Percentiles rank a stretch among this genome's conserved stretches.
These are phyloP conservation scores for Solanum sejunctum DNA, from an alignment of 257 asterid species.

Conservation along the genomic window DNA sequence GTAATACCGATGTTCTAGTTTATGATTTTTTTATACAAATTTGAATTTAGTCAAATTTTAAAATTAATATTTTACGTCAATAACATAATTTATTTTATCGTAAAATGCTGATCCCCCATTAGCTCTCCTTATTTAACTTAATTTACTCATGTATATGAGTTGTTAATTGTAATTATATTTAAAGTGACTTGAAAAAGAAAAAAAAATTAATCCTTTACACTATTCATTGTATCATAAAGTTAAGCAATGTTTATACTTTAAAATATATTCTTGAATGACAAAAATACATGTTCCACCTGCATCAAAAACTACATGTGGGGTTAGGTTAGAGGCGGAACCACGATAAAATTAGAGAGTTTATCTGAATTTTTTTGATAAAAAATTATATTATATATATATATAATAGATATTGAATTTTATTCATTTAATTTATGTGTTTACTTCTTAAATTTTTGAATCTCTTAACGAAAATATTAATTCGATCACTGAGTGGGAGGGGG, in stretches of 20 bases:
- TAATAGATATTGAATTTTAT: too few species aligned
- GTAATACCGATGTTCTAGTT: too few species aligned
- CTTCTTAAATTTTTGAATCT: too few species aligned
- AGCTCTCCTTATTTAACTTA: neutral
- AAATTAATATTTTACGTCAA: neutral
- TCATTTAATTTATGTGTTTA: fast-evolving
- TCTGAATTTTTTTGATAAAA: too few species aligned
- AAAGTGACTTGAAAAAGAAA: neutral
- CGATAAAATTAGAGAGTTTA: fast-evolving
- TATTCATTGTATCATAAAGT: neutral
- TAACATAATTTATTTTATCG: neutral
- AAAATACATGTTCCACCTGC: conserved; percentile 12
- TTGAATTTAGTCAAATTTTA: too few species aligned
- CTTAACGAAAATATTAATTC: too few species aligned
- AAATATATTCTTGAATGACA: neutral
- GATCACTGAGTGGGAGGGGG: neutral
- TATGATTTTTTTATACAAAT: too few species aligned
- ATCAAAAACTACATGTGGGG: neutral
- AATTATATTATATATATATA: too few species aligned
- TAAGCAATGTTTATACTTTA: conserved; percentile 13
- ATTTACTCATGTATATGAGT: neutral
- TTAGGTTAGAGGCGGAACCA: too few species aligned
- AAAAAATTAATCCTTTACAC: neutral
- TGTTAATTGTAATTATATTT: neutral
- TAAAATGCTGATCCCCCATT: neutral